Evolutionary conservation across 176 grass and related monocot genomes (phyloP).

Genomic region (Oryza punctata): DNA sequence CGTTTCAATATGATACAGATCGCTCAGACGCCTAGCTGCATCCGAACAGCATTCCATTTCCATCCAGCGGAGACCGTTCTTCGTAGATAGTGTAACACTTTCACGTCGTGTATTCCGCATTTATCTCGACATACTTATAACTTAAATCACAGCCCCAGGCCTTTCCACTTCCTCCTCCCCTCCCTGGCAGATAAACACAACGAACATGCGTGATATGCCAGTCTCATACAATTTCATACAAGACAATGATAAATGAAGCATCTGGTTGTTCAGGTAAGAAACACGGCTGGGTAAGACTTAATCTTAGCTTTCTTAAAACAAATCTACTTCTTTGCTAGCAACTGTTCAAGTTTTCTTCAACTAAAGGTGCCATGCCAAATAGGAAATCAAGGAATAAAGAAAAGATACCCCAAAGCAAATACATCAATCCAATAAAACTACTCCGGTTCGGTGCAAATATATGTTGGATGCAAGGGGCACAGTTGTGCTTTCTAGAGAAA

Average conservation of each 20-base stretch:
- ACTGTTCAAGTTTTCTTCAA: conserved; percentile 29
- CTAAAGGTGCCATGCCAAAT: background rate
- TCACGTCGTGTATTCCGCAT: conserved; percentile 96
- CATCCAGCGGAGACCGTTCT: conserved; percentile 14
- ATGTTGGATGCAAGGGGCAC: background rate
- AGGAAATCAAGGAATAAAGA: conserved; percentile 17
- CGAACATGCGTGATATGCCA: background rate
- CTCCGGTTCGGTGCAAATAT: conserved; percentile 1
- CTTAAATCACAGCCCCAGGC: conserved; percentile 98
- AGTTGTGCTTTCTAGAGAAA: background rate
- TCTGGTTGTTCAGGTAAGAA: conserved; percentile 1
- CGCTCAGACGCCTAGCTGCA: background rate
- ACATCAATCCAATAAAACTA: background rate
- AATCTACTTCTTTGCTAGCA: conserved; percentile 8
- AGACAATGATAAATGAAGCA: conserved; percentile 5
- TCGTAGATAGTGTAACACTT: background rate
- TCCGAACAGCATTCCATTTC: background rate
- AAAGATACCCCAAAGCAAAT: background rate
- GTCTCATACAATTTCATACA: conserved; percentile 7
- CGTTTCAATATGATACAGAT: conserved; percentile 9
- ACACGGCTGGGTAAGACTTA: background rate
- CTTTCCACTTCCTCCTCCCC: conserved; percentile 63
- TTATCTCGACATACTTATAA: conserved; percentile 99
- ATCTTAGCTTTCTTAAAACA: background rate
- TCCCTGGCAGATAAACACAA: conserved; percentile 52